phyloP scores from a whole-genome alignment of 2,329 filamentous ascomycete genomes.

The Helminthosporium solani region DNA sequence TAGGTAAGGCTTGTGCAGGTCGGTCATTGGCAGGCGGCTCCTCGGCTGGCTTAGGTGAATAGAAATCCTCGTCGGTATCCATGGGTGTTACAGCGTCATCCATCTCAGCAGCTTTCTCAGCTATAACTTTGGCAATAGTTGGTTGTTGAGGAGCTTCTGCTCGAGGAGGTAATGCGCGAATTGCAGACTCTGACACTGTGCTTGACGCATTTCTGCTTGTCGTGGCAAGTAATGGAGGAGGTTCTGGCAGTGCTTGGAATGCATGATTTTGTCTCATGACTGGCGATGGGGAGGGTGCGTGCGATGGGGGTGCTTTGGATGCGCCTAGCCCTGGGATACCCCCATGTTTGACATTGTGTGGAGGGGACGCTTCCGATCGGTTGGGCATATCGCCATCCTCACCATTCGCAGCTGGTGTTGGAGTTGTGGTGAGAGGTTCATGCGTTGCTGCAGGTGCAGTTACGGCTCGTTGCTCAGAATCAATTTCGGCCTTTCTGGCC shows the following conservation, averaged over 20 bases:
- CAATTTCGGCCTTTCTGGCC: slow-evolving; percentile 43
- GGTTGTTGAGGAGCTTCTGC: background rate
- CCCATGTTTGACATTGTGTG: background rate
- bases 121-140: background rate
- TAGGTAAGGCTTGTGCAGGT: background rate
- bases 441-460: background rate
- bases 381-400: background rate
- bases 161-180: background rate
- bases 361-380: background rate
- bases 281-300: background rate
- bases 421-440: background rate
- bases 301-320: background rate
- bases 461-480: slow-evolving; percentile 22
- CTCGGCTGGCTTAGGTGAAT: slow-evolving; percentile 30
- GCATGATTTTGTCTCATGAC: background rate
- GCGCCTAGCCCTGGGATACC: slow-evolving; percentile 3
- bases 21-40: slow-evolving; percentile 1
- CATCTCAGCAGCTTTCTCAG: background rate
- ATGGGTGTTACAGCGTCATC: slow-evolving; percentile 21
- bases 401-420: background rate
- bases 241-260: too few species aligned
- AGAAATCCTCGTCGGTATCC: slow-evolving; percentile 40
- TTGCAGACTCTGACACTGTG: background rate
- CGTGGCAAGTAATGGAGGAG: too few species aligned
- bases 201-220: too few species aligned